Evolutionary conservation across 352 stramenopile genomes (phyloP), one percentile per base, ranked within the genome.

Genomic region (Aphanomyces invadans): DNA sequence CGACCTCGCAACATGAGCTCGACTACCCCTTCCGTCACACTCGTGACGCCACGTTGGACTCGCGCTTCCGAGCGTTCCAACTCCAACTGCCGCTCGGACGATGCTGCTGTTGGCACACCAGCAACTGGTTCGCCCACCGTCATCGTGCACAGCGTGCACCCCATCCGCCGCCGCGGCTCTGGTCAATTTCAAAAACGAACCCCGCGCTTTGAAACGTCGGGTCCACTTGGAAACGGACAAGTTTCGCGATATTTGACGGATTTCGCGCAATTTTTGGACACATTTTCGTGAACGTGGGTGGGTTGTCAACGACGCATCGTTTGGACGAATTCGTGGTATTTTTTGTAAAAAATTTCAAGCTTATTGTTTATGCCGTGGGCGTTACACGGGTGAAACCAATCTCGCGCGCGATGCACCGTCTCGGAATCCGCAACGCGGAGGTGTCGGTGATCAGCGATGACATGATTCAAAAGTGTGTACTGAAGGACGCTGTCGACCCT

Each of bases 391-490:
- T 42, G 36, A 42, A 42, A 42, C 36, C 7, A 15, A 42, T 15
- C 15, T 42, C 7, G 7, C 15, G n/a, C n/a, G 15, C 36, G 28
- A 92, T 90, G 81, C 81, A 90, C 74, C 81, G 80, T 15, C 73
- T 92, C 9, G 77, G 83, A 26, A 78, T 90, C 23, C 81, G 80
- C 4, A 80, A 90, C 44, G 79, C 80, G 9, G 84, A 92, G 23
- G 82, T 92, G 38, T 79, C 80, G 0, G 84, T 92, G 45, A 86
- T 92, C 64, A 89, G 80, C 60, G 81, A 90, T 69, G 84, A 90
- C 61, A 69, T 90, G 61, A 88, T 92, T 69, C 78, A 82, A 53
- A 83, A 86, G 33, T 75, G 76, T 49, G 80, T 81, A 51, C 75
- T 75, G 39, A 70, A 76, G 48, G 80, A 90, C 44, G 42, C 28